phyloP scores from a whole-genome alignment of 176 grass and related monocot species.

The Hyparrhenia diplandra region DNA sequence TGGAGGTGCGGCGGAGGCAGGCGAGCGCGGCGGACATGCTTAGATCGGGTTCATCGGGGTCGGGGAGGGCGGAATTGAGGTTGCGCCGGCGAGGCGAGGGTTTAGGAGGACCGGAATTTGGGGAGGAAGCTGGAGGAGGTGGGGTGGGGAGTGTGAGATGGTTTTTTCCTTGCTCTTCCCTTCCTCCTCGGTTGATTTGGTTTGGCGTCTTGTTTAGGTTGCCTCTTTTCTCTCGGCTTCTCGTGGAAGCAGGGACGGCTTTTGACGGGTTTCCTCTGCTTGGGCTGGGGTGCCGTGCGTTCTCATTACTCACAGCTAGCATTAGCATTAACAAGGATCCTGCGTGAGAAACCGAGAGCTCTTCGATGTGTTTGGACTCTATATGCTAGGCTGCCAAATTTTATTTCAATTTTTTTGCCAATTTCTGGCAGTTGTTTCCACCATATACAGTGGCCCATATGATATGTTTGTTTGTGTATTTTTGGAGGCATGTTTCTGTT shows the following conservation, averaged over 20 bases:
- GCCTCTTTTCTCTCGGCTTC: neutral
- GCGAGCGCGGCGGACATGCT: conserved; percentile 41
- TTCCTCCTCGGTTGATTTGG: neutral
- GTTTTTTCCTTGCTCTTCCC: neutral
- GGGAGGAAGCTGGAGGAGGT: neutral
- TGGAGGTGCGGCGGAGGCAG: conserved; percentile 50
- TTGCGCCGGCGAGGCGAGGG: conserved; percentile 6
- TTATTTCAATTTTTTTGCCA: neutral
- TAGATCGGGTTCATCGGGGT: conserved; percentile 54
- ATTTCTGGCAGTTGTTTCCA: neutral
- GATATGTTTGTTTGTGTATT: neutral
- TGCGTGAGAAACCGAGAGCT: neutral
- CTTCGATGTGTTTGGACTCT: neutral
- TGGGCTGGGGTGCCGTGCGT: neutral
- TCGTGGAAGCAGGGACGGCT: neutral
- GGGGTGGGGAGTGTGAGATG: neutral
- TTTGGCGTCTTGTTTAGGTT: neutral
- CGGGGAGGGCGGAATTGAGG: conserved; percentile 15
- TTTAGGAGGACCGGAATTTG: conserved; percentile 39
- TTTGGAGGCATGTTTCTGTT: neutral
- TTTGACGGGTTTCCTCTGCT: neutral
- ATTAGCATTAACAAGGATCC: neutral
- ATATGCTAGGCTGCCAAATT: neutral
- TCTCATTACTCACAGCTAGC: neutral
- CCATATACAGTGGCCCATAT: too few relatives aligned